These are phyloP conservation scores for Globisporangium okanoganense DNA, from an alignment of 352 stramenopile species.

Conservation along the genomic window DNA sequence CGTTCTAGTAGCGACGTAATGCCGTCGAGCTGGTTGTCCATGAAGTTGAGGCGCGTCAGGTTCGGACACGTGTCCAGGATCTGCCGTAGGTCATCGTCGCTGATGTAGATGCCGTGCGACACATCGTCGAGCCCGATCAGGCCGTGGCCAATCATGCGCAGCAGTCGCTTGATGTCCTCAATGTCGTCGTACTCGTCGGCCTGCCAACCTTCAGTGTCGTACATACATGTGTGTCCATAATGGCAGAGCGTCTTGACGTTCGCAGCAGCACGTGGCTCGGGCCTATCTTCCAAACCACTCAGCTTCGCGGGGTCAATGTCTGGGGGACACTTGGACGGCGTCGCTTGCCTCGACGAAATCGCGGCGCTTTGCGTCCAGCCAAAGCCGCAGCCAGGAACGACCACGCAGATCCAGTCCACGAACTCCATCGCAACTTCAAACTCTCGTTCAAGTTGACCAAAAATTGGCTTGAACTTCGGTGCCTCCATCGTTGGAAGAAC, in stretches of 20 bases:
- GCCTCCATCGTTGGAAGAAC: background rate
- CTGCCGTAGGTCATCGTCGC: background rate
- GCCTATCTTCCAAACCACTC: too few relatives aligned
- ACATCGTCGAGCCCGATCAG: background rate
- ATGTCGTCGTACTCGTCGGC: background rate
- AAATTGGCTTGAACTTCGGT: background rate
- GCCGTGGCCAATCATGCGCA: background rate
- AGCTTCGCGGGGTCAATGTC: too few relatives aligned
- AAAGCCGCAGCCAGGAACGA: background rate
- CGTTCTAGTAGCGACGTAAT: background rate
- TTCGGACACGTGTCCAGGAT: constrained; percentile 1
- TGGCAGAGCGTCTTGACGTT: background rate
- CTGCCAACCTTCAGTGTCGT: background rate
- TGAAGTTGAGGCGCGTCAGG: background rate
- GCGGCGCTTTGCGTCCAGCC: background rate
- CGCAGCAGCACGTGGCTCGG: background rate
- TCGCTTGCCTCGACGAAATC: background rate
- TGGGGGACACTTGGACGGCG: background rate
- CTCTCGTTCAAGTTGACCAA: too few relatives aligned
- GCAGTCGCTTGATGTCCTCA: background rate
- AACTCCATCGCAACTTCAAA: background rate
- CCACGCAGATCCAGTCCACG: background rate
- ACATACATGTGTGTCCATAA: background rate
- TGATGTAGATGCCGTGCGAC: background rate
- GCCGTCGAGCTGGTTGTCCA: background rate